Evolutionary conservation across 2,329 filamentous ascomycete species (phyloP), one percentile per base, ranked within the genome.

Genomic region (Aspergillus amoenus): DNA sequence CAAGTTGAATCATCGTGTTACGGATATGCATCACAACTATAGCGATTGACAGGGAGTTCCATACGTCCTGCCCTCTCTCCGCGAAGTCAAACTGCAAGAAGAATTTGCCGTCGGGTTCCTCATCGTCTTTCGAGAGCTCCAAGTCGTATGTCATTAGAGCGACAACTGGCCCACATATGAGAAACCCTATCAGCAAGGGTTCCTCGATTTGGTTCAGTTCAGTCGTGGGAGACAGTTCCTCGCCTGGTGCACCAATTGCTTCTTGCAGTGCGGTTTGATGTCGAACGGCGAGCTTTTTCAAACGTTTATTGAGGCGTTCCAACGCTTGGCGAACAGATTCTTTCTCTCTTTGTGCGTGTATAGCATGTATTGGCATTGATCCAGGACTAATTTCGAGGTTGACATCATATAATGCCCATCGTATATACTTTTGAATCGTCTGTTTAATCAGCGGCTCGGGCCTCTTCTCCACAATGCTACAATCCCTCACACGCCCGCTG

Each of bases 41-140:
- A 0, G 83, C 81, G 49, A 86, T 62, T 0, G 83, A 82, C 4
- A 86, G 71, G 4, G 80, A 77, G 64, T 84, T 85, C 84, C 84
- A 87, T 2, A 86, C 82, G 65, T 86, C 84, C 58, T 82, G 81
- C 1, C 78, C 78, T 8, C 70, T 67, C 43, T 82, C 76, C 4
- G 75, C 76, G 55, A 84, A 79, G 64, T 86, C 80, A 61, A 85
- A 82, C 52, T 79, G 77, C 5, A 77, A 79, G 49, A 86, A 77
- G 11, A 76, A 75, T 49, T 61, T 68, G 34, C 56, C 65, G 32
- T 60, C 64, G 22, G 47, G 6, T 3, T 43, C 65, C 55, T 55
- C 61, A 2, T 61, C 65, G 56, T 54, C 61, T 4, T 45, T 61
- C 15, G 64, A 61, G 3, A 77, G 73, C 17, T 77, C 69, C 2